These are phyloP conservation scores for Boletus sensibilis DNA, from an alignment of 768 basidiomycete genomes.

Conservation along the genomic window DNA sequence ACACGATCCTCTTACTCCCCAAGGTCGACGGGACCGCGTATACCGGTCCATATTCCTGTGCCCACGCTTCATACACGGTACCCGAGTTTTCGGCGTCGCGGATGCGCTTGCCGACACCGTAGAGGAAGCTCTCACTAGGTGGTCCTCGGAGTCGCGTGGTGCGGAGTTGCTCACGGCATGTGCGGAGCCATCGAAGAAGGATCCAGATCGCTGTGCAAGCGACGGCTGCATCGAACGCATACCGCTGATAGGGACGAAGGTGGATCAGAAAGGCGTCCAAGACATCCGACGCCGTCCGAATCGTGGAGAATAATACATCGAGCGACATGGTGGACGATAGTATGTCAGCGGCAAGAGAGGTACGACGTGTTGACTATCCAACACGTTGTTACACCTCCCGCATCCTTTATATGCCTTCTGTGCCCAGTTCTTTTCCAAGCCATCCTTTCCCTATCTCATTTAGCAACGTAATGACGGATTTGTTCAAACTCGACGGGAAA, in stretches of 20 bases:
- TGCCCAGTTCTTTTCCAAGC: not conserved
- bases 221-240: not conserved
- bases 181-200: conserved; percentile 5
- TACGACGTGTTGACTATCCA: not conserved
- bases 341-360: not conserved
- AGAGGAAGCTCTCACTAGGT: conserved; percentile 16
- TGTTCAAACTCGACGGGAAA: too few species aligned
- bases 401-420: not conserved
- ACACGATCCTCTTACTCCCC: conserved; percentile 10
- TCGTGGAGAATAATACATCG: not conserved
- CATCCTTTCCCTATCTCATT: not conserved
- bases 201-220: conserved; percentile 1
- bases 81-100: not conserved
- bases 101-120: conserved; percentile 13
- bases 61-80: conserved; percentile 23
- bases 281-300: not conserved
- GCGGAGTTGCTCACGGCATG: not conserved
- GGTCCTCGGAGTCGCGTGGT: conserved; percentile 22
- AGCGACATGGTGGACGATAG: not conserved
- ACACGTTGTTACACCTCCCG: not conserved
- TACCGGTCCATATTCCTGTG: conserved; percentile 17
- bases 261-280: not conserved
- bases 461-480: too few species aligned
- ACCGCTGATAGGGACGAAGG: not conserved
- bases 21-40: conserved; percentile 18